Evolutionary conservation across 176 grass and related monocot species (phyloP).

Genomic region (Guadua angustifolia): DNA sequence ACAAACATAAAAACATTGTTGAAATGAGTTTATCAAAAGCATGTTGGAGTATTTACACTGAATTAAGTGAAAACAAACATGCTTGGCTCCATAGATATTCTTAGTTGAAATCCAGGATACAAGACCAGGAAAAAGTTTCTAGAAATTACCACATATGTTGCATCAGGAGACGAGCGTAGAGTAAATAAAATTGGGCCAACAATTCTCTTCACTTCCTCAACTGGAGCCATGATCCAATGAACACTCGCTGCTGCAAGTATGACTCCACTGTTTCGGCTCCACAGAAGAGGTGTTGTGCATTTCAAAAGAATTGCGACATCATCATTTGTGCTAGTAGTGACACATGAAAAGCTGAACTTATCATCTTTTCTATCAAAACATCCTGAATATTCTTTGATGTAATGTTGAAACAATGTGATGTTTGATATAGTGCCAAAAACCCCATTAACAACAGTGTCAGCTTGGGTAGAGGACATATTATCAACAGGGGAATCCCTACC

Average conservation of each 20-base stretch:
- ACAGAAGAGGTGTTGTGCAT: constrained; percentile 83
- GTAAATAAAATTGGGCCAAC: constrained; percentile 80
- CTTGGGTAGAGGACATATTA: constrained; percentile 23
- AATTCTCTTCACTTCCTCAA: constrained; percentile 61
- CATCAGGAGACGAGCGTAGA: constrained; percentile 70
- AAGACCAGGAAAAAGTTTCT: neutral
- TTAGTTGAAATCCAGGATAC: neutral
- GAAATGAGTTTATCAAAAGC: neutral
- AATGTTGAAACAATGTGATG: constrained; percentile 58
- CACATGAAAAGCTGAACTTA: constrained; percentile 17
- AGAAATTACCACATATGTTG: constrained; percentile 84
- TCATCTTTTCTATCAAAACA: constrained; percentile 22
- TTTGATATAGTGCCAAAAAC: constrained; percentile 48
- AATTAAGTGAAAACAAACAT: neutral
- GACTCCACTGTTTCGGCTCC: constrained; percentile 90
- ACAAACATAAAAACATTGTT: constrained; percentile 16
- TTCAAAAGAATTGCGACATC: constrained; percentile 78
- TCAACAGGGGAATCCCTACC: constrained; percentile 36
- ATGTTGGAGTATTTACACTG: neutral
- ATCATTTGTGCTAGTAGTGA: constrained; percentile 63
- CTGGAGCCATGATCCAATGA: constrained; percentile 86
- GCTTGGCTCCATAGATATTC: neutral
- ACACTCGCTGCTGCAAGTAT: constrained; percentile 88
- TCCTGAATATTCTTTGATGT: constrained; percentile 62
- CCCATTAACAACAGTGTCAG: constrained; percentile 7